Evolutionary conservation across 768 basidiomycete genomes (phyloP).

Genomic region (Xerocomellus amylosporus): DNA sequence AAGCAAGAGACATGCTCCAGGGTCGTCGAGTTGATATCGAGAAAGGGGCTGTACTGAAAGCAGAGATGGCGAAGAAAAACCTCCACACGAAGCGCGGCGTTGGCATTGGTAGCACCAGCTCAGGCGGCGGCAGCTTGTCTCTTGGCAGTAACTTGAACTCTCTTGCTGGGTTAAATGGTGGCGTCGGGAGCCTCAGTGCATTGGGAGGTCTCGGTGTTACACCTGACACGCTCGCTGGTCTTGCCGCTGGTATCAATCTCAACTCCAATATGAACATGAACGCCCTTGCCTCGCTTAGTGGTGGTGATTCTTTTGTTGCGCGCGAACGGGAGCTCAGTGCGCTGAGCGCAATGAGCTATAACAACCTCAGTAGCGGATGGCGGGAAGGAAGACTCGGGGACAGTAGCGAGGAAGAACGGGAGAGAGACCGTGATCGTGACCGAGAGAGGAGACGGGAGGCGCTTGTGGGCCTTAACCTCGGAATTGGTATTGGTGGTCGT

Average conservation of each 20-base stretch:
- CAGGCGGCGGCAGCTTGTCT: constrained; percentile 29
- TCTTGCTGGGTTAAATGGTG: constrained; percentile 24
- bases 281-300: constrained; percentile 23
- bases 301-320: constrained; percentile 30
- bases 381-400: constrained; percentile 36
- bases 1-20: constrained; percentile 84
- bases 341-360: constrained; percentile 48
- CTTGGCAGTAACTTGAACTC: constrained; percentile 26
- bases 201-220: constrained; percentile 27
- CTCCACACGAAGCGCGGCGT: constrained; percentile 91
- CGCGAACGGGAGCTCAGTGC: constrained; percentile 49
- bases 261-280: constrained; percentile 28
- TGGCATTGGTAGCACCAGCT: constrained; percentile 50
- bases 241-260: constrained; percentile 30
- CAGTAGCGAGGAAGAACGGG: constrained; percentile 36
- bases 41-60: constrained; percentile 90
- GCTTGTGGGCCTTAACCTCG: constrained; percentile 40
- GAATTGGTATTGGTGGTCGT: constrained; percentile 35
- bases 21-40: constrained; percentile 90
- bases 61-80: constrained; percentile 99
- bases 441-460: constrained; percentile 41
- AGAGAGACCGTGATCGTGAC: constrained; percentile 48
- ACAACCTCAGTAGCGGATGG: constrained; percentile 31
- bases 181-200: constrained; percentile 28
- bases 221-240: constrained; percentile 28